Conservation (phyloP, 2,329 filamentous ascomycete species). For the Cryphonectria nitschkei region DNA sequence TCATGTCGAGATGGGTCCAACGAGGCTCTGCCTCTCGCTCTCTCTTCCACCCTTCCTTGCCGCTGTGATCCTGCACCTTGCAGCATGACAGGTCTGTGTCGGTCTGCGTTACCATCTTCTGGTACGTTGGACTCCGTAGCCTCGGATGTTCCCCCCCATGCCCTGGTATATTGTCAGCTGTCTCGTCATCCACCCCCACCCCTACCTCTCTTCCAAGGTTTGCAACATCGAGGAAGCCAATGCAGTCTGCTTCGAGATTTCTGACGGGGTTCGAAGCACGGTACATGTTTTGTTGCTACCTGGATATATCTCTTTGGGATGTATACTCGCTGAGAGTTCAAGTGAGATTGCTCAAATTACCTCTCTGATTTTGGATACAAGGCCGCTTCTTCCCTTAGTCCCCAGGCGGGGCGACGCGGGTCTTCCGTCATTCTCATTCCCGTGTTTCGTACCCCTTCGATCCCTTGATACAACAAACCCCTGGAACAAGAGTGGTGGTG, state of each 20-base stretch:
- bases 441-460: slow-evolving; percentile 10
- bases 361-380: background rate
- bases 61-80: slow-evolving; percentile 1
- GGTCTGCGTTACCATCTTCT: background rate
- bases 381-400: background rate
- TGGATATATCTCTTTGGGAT: background rate
- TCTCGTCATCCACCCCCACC: background rate
- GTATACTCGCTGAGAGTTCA: background rate
- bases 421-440: slow-evolving; percentile 14
- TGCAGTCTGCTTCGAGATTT: background rate
- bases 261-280: background rate
- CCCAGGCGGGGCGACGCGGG: background rate
- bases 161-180: background rate
- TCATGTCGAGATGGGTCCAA: too few relatives aligned
- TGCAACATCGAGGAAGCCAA: background rate
- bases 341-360: background rate
- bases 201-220: background rate
- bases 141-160: background rate
- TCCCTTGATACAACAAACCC: background rate
- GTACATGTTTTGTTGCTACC: background rate
- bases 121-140: background rate
- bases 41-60: background rate
- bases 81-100: slow-evolving; percentile 1
- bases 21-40: background rate
- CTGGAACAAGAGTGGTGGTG: background rate